Percentiles rank a stretch among this genome's conserved stretches.
Evolutionary conservation across 345 rosid genomes (phyloP).

Genomic region (Lumnitzera racemosa): DNA sequence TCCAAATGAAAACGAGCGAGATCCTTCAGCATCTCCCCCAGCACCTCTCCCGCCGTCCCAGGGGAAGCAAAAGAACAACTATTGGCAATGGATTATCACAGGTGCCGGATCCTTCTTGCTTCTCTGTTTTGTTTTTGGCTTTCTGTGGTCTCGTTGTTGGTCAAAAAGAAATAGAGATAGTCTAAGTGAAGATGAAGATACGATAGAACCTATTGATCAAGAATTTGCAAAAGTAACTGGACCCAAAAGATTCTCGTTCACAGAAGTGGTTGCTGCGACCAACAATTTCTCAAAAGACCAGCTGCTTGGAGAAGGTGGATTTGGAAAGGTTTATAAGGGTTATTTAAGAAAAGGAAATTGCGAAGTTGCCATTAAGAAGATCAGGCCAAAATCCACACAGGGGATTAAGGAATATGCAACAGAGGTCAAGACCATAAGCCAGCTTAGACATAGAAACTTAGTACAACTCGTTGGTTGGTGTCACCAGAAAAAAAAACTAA

Average conservation of each 20-base stretch:
- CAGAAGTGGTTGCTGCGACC: slow-evolving; percentile 1
- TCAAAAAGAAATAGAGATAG: too few relatives aligned
- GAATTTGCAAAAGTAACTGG: not conserved
- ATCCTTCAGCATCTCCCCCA: too few relatives aligned
- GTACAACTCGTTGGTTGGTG: slow-evolving; percentile 5
- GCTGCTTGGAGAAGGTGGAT: slow-evolving; percentile 7
- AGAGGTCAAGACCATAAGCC: slow-evolving; percentile 2
- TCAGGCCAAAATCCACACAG: not conserved
- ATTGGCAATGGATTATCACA: too few relatives aligned
- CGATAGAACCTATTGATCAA: not conserved
- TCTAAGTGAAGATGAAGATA: too few relatives aligned
- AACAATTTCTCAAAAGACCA: not conserved
- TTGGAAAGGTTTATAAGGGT: not conserved
- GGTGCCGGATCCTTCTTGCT: too few relatives aligned
- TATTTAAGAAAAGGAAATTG: not conserved
- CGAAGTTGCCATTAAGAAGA: not conserved
- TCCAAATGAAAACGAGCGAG: too few relatives aligned
- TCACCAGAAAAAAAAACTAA: not conserved
- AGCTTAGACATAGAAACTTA: not conserved
- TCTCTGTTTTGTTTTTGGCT: too few relatives aligned
- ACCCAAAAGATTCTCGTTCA: not conserved
- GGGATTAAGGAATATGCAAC: slow-evolving; percentile 1
- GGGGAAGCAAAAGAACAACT: too few relatives aligned
- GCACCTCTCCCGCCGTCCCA: too few relatives aligned
- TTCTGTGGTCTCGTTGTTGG: too few relatives aligned